Evolutionary conservation across 2,329 filamentous ascomycete genomes (phyloP).

Genomic region (Microsporum ferrugineum): DNA sequence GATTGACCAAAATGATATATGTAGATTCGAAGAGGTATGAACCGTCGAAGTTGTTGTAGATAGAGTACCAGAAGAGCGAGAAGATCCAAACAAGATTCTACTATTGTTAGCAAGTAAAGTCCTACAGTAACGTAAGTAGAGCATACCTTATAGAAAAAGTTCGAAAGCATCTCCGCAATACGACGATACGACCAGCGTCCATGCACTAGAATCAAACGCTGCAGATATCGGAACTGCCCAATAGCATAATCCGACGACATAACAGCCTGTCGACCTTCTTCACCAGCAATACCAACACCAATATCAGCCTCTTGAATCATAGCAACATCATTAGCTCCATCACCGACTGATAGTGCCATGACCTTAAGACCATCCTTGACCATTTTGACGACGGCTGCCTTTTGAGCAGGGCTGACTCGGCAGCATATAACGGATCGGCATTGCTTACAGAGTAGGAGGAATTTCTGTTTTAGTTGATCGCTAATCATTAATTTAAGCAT

Average conservation of each 20-base stretch:
- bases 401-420: conserved; percentile 91
- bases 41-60: conserved; percentile 90
- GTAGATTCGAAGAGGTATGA: conserved; percentile 97
- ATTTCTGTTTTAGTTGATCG: conserved; percentile 76
- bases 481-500: conserved; percentile 79
- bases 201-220: conserved; percentile 75
- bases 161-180: conserved; percentile 84
- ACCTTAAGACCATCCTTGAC: conserved; percentile 92
- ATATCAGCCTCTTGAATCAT: conserved; percentile 98
- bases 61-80: conserved; percentile 92
- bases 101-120: conserved; percentile 18
- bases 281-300: conserved; percentile 85
- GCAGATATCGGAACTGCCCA: conserved; percentile 81
- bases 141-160: conserved; percentile 93
- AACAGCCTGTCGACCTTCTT: conserved; percentile 81
- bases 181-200: conserved; percentile 94
- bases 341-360: conserved; percentile 87
- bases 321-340: conserved; percentile 90
- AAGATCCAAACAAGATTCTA: conserved; percentile 96
- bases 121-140: neutral
- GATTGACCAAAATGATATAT: conserved; percentile 92
- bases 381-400: conserved; percentile 91
- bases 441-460: conserved; percentile 88
- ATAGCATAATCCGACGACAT: conserved; percentile 97
- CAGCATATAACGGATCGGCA: conserved; percentile 96